Evolutionary conservation across 352 stramenopile species (phyloP).

Genomic region (Globisporangium iwayamae): DNA sequence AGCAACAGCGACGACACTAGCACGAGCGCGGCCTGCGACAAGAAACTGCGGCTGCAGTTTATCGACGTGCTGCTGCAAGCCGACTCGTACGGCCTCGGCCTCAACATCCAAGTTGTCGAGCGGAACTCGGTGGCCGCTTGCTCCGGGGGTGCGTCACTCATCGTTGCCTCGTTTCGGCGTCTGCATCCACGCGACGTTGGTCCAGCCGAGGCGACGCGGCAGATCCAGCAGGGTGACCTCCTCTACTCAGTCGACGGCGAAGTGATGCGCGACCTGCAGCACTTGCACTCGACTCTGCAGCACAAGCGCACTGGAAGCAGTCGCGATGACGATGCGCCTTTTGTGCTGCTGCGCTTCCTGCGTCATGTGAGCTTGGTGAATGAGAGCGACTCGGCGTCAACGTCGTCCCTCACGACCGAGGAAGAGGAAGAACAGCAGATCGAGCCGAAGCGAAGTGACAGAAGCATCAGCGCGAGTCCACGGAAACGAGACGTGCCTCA

Average conservation of each 20-base stretch:
- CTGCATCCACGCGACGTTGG: conserved; percentile 32
- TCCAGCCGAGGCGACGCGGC: conserved; percentile 40
- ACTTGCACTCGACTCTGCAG: conserved; percentile 21
- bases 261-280: conserved; percentile 26
- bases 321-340: conserved; percentile 12
- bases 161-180: conserved; percentile 50
- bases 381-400: conserved; percentile 10
- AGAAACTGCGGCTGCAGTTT: conserved; percentile 15
- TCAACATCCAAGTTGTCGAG: conserved; percentile 29
- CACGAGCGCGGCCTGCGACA: neutral
- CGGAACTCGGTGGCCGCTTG: neutral
- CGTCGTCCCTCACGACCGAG: conserved; percentile 5
- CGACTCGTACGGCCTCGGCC: conserved; percentile 38
- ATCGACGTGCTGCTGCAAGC: conserved; percentile 50
- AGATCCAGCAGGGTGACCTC: conserved; percentile 42
- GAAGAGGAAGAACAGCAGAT: neutral
- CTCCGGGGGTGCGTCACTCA: conserved; percentile 3
- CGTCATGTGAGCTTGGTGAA: conserved; percentile 14
- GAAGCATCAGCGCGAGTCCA: neutral
- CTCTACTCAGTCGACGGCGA: conserved; percentile 43
- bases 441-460: neutral
- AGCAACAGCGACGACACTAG: neutral
- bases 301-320: neutral
- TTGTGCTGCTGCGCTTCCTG: conserved; percentile 44
- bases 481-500: neutral